A percentile compares a stretch with the other conserved stretches of the same genome.
phyloP scores from a whole-genome alignment of 2,329 filamentous ascomycete species.

The Rutstroemia sydowiana region DNA sequence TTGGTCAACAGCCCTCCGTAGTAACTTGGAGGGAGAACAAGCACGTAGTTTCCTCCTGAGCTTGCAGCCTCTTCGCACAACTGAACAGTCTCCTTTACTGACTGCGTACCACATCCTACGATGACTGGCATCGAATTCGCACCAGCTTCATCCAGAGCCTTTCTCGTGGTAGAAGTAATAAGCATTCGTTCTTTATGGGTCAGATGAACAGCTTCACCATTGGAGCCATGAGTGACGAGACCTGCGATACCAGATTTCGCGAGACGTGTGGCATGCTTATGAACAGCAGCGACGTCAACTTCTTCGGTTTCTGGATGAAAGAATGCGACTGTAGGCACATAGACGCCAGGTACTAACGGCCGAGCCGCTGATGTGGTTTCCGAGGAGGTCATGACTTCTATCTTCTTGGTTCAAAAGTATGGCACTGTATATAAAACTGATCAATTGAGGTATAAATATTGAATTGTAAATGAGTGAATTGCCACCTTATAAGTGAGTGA shows the following conservation, averaged over 20 bases:
- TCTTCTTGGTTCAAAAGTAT: too few species aligned
- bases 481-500: too few species aligned
- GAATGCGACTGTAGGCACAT: conserved; percentile 45
- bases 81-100: conserved; percentile 35
- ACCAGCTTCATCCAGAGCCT: conserved; percentile 28
- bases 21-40: conserved; percentile 34
- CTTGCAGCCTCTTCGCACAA: conserved; percentile 32
- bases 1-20: conserved; percentile 36
- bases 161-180: conserved; percentile 33
- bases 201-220: conserved; percentile 38
- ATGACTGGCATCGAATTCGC: conserved; percentile 33
- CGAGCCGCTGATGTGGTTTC: conserved; percentile 1
- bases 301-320: conserved; percentile 14
- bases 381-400: conserved; percentile 2
- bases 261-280: conserved; percentile 40
- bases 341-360: conserved; percentile 33
- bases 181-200: conserved; percentile 33
- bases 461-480: too few species aligned
- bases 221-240: conserved; percentile 37
- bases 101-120: conserved; percentile 34
- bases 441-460: too few species aligned
- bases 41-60: conserved; percentile 33
- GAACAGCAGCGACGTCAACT: conserved; percentile 7
- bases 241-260: conserved; percentile 32
- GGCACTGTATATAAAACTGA: too few species aligned